Base-by-base conservation (phyloP, 306 rosid genomes). In the Cucurbita maxima region DNA sequence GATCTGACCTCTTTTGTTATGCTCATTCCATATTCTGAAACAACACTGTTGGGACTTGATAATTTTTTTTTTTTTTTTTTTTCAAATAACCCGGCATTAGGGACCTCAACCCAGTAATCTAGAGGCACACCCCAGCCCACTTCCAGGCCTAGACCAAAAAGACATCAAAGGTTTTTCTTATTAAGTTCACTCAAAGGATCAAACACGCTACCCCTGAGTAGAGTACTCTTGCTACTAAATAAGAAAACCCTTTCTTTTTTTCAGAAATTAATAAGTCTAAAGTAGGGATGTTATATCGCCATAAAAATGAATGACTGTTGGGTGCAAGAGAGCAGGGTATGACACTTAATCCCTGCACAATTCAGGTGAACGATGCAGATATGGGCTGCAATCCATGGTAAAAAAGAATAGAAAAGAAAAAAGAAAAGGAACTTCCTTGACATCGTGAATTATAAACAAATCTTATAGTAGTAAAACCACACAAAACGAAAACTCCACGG, bases 391-490 rank as follows among this genome's bases (percentile, higher is more conserved):
- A 14, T 52, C 66, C 7, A 72, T 37, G 76, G 43, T 68, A 30
- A 36, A 8, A 4, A 9, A 0, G 2, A 40, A 63, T 4, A 41
- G 12, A 53, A 25, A 9, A 5, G 6, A 2, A 30, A 58, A 30
- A 37, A 9, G 18, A 37, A 9, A n/a, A 8, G 15, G 58, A 72
- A 41, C 18, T 1, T 55, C 6, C 8, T 38, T 52, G 76, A n/a
- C 53, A 37, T 10, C 36, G 41, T 20, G 16, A 54, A 40, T 43
- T 38, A 37, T 54, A 56, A 73, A 11, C 51, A 40, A 13, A 40
- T 30, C 74, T 70, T 15, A 34, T 22, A 70, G 74, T 25, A 69
- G 43, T 47, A 70, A 70, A 70, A 70, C 25, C 74, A 70, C 74
- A 15, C 74, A 50, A 70, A 50, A 70, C 30, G 25, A 51, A 9